Conservation (phyloP, 106 monocot species). For the Alisma plantagoaquatica region DNA sequence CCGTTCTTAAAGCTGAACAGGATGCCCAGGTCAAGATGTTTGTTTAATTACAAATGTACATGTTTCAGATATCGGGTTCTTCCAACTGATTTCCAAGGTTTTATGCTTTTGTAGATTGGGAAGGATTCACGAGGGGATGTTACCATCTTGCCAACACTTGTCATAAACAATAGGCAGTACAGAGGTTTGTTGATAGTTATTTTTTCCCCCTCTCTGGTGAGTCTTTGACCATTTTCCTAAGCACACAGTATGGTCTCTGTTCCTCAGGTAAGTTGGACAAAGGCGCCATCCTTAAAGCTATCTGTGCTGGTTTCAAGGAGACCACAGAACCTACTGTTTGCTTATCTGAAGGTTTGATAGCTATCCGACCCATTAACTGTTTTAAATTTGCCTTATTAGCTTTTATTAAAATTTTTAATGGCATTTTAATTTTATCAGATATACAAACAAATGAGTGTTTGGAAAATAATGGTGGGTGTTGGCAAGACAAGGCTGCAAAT, state of each 20-base stretch:
- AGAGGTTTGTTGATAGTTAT: constrained; percentile 24
- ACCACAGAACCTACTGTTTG: constrained; percentile 26
- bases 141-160: constrained; percentile 58
- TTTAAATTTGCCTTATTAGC: too few relatives aligned
- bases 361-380: not conserved
- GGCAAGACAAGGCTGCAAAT: constrained; percentile 24
- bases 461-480: constrained; percentile 26
- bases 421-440: not conserved
- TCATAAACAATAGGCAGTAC: constrained; percentile 64
- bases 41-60: not conserved
- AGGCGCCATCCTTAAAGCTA: constrained; percentile 26
- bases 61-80: too few relatives aligned
- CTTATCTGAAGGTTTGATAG: constrained; percentile 12
- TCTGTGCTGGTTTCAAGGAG: constrained; percentile 28
- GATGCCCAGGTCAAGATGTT: constrained; percentile 19
- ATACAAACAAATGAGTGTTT: constrained; percentile 27
- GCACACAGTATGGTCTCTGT: not conserved
- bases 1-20: constrained; percentile 24
- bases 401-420: too few relatives aligned
- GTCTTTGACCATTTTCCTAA: not conserved
- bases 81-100: too few relatives aligned
- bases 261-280: constrained; percentile 25
- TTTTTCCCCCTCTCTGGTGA: not conserved
- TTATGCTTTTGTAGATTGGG: constrained; percentile 41
- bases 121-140: constrained; percentile 53